Evolutionary conservation across 2,329 filamentous ascomycete species (phyloP).

Genomic region (Trichocomaceae sp.): DNA sequence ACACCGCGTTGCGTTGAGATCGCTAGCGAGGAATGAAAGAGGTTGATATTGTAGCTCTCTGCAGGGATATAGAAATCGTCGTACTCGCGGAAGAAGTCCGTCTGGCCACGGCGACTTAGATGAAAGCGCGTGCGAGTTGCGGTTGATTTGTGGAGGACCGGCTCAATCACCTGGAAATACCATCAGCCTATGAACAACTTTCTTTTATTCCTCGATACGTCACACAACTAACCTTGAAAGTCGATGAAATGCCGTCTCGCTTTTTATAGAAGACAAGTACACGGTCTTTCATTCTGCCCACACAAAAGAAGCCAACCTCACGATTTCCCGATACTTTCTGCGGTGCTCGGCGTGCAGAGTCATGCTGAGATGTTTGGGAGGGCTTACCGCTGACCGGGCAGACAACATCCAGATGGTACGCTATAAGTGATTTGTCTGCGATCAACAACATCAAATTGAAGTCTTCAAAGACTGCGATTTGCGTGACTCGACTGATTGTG

Average conservation of each 20-base stretch:
- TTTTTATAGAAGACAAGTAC: slow-evolving; percentile 96
- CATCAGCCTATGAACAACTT: background rate
- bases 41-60: slow-evolving; percentile 89
- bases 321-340: slow-evolving; percentile 80
- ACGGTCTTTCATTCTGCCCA: slow-evolving; percentile 93
- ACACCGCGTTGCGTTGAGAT: slow-evolving; percentile 88
- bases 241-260: slow-evolving; percentile 82
- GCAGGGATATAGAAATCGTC: slow-evolving; percentile 98
- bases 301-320: slow-evolving; percentile 94
- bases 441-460: slow-evolving; percentile 90
- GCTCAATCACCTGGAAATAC: slow-evolving; percentile 67
- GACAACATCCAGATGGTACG: slow-evolving; percentile 86
- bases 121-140: slow-evolving; percentile 71
- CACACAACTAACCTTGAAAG: slow-evolving; percentile 58
- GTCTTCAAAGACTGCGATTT: slow-evolving; percentile 90
- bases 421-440: slow-evolving; percentile 82
- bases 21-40: slow-evolving; percentile 91
- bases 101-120: slow-evolving; percentile 59
- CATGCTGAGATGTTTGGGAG: slow-evolving; percentile 50
- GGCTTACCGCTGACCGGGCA: slow-evolving; percentile 47
- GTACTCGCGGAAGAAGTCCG: slow-evolving; percentile 95
- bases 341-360: slow-evolving; percentile 76
- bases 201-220: background rate
- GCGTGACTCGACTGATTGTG: slow-evolving; percentile 69
- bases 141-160: slow-evolving; percentile 85